These are phyloP conservation scores for Phytophthora pluvialis DNA, from an alignment of 352 stramenopile genomes.

Conservation along the genomic window DNA sequence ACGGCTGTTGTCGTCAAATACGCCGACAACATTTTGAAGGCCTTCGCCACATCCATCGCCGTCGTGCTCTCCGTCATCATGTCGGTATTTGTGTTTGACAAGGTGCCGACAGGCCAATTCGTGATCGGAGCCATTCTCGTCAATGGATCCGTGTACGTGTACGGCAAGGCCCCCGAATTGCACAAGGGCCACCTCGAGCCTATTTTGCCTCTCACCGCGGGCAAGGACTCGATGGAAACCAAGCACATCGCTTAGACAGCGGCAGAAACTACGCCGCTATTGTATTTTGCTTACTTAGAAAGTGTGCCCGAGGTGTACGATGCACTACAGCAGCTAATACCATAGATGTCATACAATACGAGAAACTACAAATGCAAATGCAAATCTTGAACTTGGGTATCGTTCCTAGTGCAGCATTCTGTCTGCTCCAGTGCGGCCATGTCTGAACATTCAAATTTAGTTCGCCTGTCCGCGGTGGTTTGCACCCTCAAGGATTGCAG, in stretches of 20 bases:
- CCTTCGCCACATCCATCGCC: slow-evolving; percentile 85
- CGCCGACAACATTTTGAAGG: slow-evolving; percentile 89
- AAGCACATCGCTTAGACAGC: slow-evolving; percentile 32
- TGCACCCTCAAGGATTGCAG: too few species aligned
- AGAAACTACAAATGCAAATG: slow-evolving; percentile 4
- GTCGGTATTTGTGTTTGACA: slow-evolving; percentile 87
- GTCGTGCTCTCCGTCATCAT: slow-evolving; percentile 84
- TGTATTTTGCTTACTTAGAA: slow-evolving; percentile 13
- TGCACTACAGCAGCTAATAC: slow-evolving; percentile 12
- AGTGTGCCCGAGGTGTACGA: neutral
- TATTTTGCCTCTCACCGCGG: slow-evolving; percentile 24
- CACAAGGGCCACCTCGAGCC: slow-evolving; percentile 23
- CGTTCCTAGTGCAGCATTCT: neutral
- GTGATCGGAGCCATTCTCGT: slow-evolving; percentile 76
- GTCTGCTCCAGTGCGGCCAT: neutral
- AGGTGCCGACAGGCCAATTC: slow-evolving; percentile 79
- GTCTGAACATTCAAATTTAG: neutral
- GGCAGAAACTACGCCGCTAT: slow-evolving; percentile 8
- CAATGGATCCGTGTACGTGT: slow-evolving; percentile 83
- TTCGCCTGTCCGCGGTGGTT: neutral
- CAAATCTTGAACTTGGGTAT: neutral
- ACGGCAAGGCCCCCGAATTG: slow-evolving; percentile 67
- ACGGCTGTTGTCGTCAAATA: slow-evolving; percentile 89
- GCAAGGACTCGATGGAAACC: slow-evolving; percentile 19
- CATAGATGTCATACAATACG: slow-evolving; percentile 28